These are phyloP conservation scores for Gastrolobium bilobum DNA, from an alignment of 306 rosid species.

Conservation along the genomic window DNA sequence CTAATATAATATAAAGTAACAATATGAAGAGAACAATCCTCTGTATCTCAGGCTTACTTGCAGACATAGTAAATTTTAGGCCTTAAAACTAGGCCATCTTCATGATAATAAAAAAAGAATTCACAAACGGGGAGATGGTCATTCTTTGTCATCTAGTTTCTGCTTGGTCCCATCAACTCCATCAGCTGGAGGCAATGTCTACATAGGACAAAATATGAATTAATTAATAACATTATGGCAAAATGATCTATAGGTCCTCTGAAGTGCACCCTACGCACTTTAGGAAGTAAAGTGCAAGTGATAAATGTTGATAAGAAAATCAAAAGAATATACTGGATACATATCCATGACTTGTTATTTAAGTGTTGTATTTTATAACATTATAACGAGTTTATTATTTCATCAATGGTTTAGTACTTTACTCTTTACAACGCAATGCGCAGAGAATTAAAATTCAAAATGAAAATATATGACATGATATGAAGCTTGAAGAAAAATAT, in stretches of 20 bases:
- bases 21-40: conserved; percentile 29
- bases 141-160: conserved; percentile 48
- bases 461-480: conserved; percentile 18
- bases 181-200: conserved; percentile 56
- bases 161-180: conserved; percentile 50
- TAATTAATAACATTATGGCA: conserved; percentile 16
- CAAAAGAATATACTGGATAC: neutral
- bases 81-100: conserved; percentile 23
- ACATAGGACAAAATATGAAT: conserved; percentile 37
- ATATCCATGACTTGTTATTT: conserved; percentile 21
- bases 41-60: conserved; percentile 13
- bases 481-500: neutral
- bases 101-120: neutral
- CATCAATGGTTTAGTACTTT: conserved; percentile 35
- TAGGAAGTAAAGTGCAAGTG: neutral
- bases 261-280: neutral
- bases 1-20: neutral
- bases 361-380: conserved; percentile 22
- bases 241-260: conserved; percentile 7
- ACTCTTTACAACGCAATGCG: conserved; percentile 12
- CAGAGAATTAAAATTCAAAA: conserved; percentile 22
- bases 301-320: conserved; percentile 22
- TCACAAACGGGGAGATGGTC: conserved; percentile 25
- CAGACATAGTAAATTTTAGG: neutral
- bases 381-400: neutral